Conservation (phyloP, 345 rosid genomes). For the Dimocarpus longan region DNA sequence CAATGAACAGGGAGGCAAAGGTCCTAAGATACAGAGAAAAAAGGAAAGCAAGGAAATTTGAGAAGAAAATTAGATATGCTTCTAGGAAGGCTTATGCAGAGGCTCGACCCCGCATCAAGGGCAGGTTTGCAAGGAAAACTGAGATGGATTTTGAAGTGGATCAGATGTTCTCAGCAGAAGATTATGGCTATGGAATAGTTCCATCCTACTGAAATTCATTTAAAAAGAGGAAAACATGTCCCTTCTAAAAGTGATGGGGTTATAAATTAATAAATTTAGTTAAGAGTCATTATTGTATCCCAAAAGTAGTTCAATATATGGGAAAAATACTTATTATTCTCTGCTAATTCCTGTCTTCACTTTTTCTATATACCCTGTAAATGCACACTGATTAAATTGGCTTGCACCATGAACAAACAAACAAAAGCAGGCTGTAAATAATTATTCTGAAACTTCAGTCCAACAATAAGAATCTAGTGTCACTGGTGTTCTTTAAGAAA, state of each 20-base stretch:
- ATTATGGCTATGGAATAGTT: constrained; percentile 64
- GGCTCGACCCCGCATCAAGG: too few relatives aligned
- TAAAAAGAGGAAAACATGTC: too few relatives aligned
- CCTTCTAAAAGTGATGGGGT: constrained; percentile 11
- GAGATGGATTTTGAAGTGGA: constrained; percentile 45
- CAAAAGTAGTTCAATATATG: background rate
- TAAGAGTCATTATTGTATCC: background rate
- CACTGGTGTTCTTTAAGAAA: background rate
- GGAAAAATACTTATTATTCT: background rate
- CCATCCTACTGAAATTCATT: constrained; percentile 48
- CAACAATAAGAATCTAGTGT: constrained; percentile 14
- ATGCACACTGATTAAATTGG: background rate
- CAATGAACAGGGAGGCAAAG: too few relatives aligned
- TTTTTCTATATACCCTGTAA: background rate
- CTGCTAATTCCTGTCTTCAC: background rate
- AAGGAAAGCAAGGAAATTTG: too few relatives aligned
- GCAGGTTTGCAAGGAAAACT: too few relatives aligned
- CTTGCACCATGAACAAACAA: background rate
- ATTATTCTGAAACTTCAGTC: constrained; percentile 8
- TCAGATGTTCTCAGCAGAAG: constrained; percentile 58
- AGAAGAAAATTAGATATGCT: too few relatives aligned
- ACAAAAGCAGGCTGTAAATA: background rate
- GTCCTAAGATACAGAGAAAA: too few relatives aligned
- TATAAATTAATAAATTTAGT: background rate
- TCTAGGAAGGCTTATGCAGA: too few relatives aligned